phyloP scores from a whole-genome alignment of 1,284 basidiomycete species.

The Macrocybe sp. region DNA sequence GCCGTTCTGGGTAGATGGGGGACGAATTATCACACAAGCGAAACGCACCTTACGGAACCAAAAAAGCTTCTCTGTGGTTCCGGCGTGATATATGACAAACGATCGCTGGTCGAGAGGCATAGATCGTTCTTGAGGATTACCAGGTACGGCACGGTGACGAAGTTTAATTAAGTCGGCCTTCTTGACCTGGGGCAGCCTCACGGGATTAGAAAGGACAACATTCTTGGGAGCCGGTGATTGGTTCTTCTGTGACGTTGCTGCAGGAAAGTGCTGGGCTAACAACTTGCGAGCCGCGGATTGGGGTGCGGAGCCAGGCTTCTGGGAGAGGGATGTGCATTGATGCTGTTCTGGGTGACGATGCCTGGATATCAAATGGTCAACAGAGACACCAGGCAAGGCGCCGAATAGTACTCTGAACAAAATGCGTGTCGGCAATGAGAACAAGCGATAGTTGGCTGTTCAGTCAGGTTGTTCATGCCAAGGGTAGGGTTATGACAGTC shows the following conservation, averaged over 20 bases:
- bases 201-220: constrained; percentile 41
- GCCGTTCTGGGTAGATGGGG: not conserved
- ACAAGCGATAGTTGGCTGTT: constrained; percentile 35
- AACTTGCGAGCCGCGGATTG: constrained; percentile 48
- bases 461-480: constrained; percentile 25
- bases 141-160: constrained; percentile 61
- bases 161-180: constrained; percentile 68
- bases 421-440: constrained; percentile 50
- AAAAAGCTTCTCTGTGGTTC: constrained; percentile 36
- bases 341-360: constrained; percentile 50
- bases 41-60: constrained; percentile 65
- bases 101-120: constrained; percentile 51
- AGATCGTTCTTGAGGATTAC: constrained; percentile 41
- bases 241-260: constrained; percentile 14
- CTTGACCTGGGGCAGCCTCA: constrained; percentile 47
- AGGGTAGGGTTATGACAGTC: constrained; percentile 54
- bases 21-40: constrained; percentile 2
- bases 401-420: constrained; percentile 49
- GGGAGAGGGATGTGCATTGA: constrained; percentile 41
- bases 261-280: constrained; percentile 50
- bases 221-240: constrained; percentile 19
- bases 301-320: constrained; percentile 22
- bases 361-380: constrained; percentile 26
- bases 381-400: constrained; percentile 4
- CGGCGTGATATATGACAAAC: constrained; percentile 42